phyloP scores from a whole-genome alignment of 352 stramenopile genomes.

The Phytophthora podocarpi region DNA sequence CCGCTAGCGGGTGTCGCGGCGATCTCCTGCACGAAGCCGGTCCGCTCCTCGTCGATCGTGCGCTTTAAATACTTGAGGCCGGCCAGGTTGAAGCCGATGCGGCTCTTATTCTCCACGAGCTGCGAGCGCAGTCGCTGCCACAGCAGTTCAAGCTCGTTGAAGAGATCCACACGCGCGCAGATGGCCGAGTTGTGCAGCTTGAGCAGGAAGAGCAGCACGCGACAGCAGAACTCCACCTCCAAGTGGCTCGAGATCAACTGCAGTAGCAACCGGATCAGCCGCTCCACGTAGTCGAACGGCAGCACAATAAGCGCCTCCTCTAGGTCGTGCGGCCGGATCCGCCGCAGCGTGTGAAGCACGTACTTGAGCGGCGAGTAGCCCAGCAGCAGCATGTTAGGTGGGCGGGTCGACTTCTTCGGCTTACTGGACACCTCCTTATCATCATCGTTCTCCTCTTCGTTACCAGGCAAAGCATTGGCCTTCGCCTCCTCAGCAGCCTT shows the following conservation, averaged over 20 bases:
- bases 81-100: slow-evolving; percentile 88
- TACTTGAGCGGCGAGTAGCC: slow-evolving; percentile 95
- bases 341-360: slow-evolving; percentile 92
- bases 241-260: slow-evolving; percentile 87
- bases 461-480: slow-evolving; percentile 38
- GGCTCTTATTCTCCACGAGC: slow-evolving; percentile 81
- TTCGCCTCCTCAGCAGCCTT: slow-evolving; percentile 45
- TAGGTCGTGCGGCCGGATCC: slow-evolving; percentile 94
- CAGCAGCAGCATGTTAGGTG: slow-evolving; percentile 94
- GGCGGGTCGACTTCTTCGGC: slow-evolving; percentile 50
- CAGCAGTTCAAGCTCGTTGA: slow-evolving; percentile 81
- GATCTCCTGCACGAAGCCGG: slow-evolving; percentile 81
- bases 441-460: slow-evolving; percentile 27
- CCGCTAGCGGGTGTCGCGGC: slow-evolving; percentile 31
- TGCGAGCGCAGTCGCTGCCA: slow-evolving; percentile 77
- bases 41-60: slow-evolving; percentile 79
- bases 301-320: slow-evolving; percentile 98
- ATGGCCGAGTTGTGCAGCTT: slow-evolving; percentile 84
- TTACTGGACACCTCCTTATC: slow-evolving; percentile 43
- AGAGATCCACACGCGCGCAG: slow-evolving; percentile 63
- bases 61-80: slow-evolving; percentile 90
- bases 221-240: slow-evolving; percentile 94
- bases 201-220: slow-evolving; percentile 76
- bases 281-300: slow-evolving; percentile 96
- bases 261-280: slow-evolving; percentile 93